Conservation (phyloP, 2,329 filamentous ascomycete genomes). For the Xylariaceae sp. region DNA sequence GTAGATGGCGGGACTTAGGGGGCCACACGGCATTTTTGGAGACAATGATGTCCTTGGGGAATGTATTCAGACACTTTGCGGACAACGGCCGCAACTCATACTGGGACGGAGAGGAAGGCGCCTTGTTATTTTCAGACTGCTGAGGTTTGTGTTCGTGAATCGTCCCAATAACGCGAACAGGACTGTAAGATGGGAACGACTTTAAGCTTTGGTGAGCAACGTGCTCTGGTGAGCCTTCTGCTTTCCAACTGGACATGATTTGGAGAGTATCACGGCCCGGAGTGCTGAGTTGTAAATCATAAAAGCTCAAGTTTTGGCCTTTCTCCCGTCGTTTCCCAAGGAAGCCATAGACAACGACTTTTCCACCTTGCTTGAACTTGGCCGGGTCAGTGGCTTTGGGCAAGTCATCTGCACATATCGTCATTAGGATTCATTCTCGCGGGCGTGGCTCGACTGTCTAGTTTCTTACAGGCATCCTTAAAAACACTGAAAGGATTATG, state of each 20-base stretch:
- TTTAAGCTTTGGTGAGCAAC: constrained; percentile 41
- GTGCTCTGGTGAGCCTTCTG: constrained; percentile 35
- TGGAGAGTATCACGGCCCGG: constrained; percentile 25
- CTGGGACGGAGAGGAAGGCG: too few species aligned
- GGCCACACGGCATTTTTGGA: constrained; percentile 70
- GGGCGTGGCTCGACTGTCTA: not conserved
- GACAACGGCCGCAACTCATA: constrained; percentile 55
- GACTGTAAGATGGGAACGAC: constrained; percentile 46
- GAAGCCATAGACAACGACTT: constrained; percentile 63
- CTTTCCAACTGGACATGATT: constrained; percentile 43
- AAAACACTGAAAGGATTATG: constrained; percentile 14
- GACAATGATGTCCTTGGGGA: constrained; percentile 72
- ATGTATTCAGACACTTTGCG: constrained; percentile 66
- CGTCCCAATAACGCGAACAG: constrained; percentile 47
- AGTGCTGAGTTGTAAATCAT: constrained; percentile 43
- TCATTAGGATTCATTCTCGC: not conserved
- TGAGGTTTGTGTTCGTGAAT: constrained; percentile 9
- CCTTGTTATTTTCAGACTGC: too few species aligned
- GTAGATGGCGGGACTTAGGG: constrained; percentile 72
- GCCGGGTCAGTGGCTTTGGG: not conserved
- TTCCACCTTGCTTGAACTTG: constrained; percentile 31
- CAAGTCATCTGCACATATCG: constrained; percentile 6
- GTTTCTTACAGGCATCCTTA: constrained; percentile 24
- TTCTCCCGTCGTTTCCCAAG: constrained; percentile 64
- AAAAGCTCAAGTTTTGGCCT: constrained; percentile 67